Percentiles rank a stretch among this genome's conserved stretches.
These are phyloP conservation scores for Sarcocystis neurona DNA, from an alignment of 169 alveolate species.

Conservation along the genomic window DNA sequence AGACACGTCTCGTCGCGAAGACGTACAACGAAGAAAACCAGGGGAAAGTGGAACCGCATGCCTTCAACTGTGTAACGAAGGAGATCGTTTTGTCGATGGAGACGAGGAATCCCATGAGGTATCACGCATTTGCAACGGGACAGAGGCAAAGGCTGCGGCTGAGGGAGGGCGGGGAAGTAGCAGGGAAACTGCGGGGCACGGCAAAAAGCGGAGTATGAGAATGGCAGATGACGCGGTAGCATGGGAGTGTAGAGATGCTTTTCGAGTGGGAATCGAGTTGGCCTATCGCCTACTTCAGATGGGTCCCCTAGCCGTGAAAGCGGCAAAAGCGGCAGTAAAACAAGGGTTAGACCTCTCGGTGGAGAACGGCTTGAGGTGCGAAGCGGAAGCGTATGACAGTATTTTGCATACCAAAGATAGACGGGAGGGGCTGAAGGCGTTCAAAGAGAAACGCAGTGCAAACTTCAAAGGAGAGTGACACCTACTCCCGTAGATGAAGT, in stretches of 20 bases:
- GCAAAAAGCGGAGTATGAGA: background rate
- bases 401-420: constrained; percentile 78
- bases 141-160: background rate
- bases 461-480: constrained; percentile 73
- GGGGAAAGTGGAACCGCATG: background rate
- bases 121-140: background rate
- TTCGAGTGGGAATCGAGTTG: constrained; percentile 1
- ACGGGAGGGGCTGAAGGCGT: constrained; percentile 81
- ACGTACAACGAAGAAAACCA: too few species aligned
- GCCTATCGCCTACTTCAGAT: background rate
- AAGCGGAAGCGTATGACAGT: constrained; percentile 74
- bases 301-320: constrained; percentile 81
- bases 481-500: too few species aligned
- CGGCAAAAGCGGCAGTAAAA: constrained; percentile 77
- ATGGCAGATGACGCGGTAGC: background rate
- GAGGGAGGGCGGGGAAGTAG: background rate
- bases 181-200: background rate
- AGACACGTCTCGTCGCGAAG: too few species aligned
- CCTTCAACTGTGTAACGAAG: background rate
- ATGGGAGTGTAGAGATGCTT: background rate
- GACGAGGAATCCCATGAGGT: background rate
- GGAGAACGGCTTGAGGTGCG: constrained; percentile 72
- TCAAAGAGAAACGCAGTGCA: constrained; percentile 81
- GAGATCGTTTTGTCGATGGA: background rate
- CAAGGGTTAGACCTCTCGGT: constrained; percentile 76